Evolutionary conservation across 163 green algal species (phyloP), one percentile per base, ranked within the genome.

Genomic region (Volvox carteri): DNA sequence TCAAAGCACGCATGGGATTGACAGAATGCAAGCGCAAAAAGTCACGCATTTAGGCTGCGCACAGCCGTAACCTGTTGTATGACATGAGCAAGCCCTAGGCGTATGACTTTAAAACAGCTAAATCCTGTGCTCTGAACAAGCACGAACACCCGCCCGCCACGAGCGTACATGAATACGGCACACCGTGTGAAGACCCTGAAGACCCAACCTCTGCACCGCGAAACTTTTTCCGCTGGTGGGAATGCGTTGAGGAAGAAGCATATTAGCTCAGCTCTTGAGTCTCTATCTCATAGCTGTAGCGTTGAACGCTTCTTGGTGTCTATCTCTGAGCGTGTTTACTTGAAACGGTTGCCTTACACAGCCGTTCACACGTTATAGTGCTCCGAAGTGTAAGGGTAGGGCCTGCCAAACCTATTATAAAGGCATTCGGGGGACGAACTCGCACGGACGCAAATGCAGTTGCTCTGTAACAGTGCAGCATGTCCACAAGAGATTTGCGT

Each of bases 361-460:
- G 65, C 65, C 65, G 23, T 30, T 75, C 23, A 72, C 60, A 33
- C 19, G 19, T 72, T 39, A 37, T 35, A 72, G 58, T 6, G 19
- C n/a, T 68, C 19, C 2, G 19, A 35, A 19, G 19, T 37, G 58
- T 68, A 33, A 30, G 58, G 6, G 23, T 72, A 72, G 60, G 60
- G 19, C 28, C 3, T 37, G 7, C n/a, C n/a, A 16, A 72, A 3
- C n/a, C n/a, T n/a, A 39, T 39, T 72, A 72, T 33, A 72, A 58
- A 33, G 60, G 54, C 8, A 30, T 19, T 39, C 1, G 60, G 60
- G 60, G 12, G 60, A 19, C 60, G 65, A 28, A 33, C 7, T 33
- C 39, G 56, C 18, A 78, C 39, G 44, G 14, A 78, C 70, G 41
- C 73, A 33, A 41, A 88, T 88, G 83, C 83, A 88, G 83, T 74